These are phyloP conservation scores for Dactylellina drechsleri DNA, from an alignment of 2,329 filamentous ascomycete species.

Conservation along the genomic window DNA sequence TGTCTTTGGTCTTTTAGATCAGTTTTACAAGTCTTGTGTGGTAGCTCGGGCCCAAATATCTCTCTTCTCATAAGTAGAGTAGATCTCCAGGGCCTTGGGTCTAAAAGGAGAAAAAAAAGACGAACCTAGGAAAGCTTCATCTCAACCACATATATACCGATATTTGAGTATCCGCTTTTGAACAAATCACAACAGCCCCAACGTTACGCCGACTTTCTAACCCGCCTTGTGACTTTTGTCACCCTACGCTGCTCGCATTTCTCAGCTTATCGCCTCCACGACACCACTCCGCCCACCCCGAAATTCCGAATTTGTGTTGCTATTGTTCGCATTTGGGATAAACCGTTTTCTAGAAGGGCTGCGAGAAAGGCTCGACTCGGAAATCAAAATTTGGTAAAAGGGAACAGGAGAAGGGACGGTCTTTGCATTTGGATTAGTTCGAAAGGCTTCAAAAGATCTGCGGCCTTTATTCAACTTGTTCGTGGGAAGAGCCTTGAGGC, in stretches of 20 bases:
- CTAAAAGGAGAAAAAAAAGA: conserved; percentile 22
- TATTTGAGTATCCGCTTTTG: conserved; percentile 49
- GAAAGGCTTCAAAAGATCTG: conserved; percentile 25
- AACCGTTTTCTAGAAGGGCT: conserved; percentile 44
- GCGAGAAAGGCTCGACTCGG: conserved; percentile 33
- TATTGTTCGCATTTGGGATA: conserved; percentile 54
- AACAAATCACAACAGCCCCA: conserved; percentile 45
- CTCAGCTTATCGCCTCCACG: conserved; percentile 16
- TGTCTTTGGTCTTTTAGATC: conserved; percentile 42
- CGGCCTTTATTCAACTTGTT: conserved; percentile 13
- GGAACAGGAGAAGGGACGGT: conserved; percentile 11
- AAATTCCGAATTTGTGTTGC: conserved; percentile 53
- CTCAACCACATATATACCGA: conserved; percentile 28
- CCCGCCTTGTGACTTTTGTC: conserved; percentile 9
- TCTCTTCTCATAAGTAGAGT: conserved; percentile 51
- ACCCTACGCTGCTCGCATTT: conserved; percentile 13
- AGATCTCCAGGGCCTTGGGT: conserved; percentile 54
- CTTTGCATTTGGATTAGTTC: conserved; percentile 47
- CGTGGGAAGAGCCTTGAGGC: conserved; percentile 11
- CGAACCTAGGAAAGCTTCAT: conserved; percentile 40
- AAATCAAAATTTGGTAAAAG: conserved; percentile 46
- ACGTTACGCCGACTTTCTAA: conserved; percentile 30
- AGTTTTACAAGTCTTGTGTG: conserved; percentile 32
- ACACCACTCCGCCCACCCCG: conserved; percentile 17
- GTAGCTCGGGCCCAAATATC: conserved; percentile 37